Conservation (phyloP, 2,329 filamentous ascomycete genomes). For the Pseudogymnoascus sp. region DNA sequence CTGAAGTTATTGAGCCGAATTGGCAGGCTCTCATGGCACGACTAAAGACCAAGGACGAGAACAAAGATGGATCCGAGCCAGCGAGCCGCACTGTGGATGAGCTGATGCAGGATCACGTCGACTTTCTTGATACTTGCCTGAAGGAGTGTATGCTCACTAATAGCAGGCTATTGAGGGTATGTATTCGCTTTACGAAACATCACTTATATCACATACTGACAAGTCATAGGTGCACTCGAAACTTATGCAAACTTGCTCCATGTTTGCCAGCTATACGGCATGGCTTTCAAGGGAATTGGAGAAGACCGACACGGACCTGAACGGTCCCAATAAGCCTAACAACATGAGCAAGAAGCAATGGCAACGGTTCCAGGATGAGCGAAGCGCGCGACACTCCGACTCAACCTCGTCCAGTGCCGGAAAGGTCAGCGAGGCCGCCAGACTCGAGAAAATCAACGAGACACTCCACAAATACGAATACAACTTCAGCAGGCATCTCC, state of each 20-base stretch:
- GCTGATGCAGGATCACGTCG: slow-evolving; percentile 97
- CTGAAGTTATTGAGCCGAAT: slow-evolving; percentile 96
- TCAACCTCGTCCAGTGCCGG: slow-evolving; percentile 17
- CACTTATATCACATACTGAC: neutral
- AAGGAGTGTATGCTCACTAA: slow-evolving; percentile 99
- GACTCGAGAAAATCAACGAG: slow-evolving; percentile 55
- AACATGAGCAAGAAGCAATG: slow-evolving; percentile 57
- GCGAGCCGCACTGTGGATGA: slow-evolving; percentile 77
- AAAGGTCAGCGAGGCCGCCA: slow-evolving; percentile 18
- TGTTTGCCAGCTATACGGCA: slow-evolving; percentile 86
- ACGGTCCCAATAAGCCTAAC: slow-evolving; percentile 47
- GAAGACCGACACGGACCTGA: slow-evolving; percentile 73
- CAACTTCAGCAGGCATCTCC: slow-evolving; percentile 85
- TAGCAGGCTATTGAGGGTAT: slow-evolving; percentile 81
- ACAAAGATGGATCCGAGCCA: slow-evolving; percentile 29
- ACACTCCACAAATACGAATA: slow-evolving; percentile 86
- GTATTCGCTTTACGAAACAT: slow-evolving; percentile 24
- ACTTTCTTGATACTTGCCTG: slow-evolving; percentile 93
- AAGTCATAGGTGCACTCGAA: slow-evolving; percentile 80
- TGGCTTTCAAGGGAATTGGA: slow-evolving; percentile 80
- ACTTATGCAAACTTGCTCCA: slow-evolving; percentile 88
- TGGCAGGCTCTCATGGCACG: slow-evolving; percentile 92
- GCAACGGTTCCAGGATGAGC: slow-evolving; percentile 47
- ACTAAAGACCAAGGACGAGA: slow-evolving; percentile 55
- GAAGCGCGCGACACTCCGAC: slow-evolving; percentile 35